phyloP scores from a whole-genome alignment of 2,329 filamentous ascomycete species.

The Metarhizium sp. region DNA sequence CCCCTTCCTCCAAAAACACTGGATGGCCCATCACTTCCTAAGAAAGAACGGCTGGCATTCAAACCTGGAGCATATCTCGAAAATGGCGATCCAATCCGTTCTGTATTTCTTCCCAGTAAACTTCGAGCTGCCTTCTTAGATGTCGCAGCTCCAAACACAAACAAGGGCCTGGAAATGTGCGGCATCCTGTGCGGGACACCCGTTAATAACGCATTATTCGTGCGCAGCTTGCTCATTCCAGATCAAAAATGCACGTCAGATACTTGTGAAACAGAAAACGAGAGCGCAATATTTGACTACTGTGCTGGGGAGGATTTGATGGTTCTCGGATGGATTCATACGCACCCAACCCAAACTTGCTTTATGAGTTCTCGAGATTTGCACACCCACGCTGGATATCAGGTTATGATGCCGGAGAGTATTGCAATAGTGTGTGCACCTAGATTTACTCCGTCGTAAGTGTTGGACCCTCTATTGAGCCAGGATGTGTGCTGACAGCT shows the following conservation, averaged over 20 bases:
- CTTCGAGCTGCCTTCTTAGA: conserved; percentile 68
- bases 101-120: conserved; percentile 72
- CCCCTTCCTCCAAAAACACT: conserved; percentile 20
- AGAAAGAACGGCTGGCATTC: conserved; percentile 54
- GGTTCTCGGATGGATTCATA: conserved; percentile 95
- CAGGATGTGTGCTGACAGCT: conserved; percentile 2
- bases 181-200: conserved; percentile 87
- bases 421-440: conserved; percentile 96
- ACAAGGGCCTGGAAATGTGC: conserved; percentile 80
- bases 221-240: conserved; percentile 80
- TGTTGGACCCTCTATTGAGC: conserved; percentile 11
- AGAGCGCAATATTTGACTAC: conserved; percentile 77
- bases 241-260: conserved; percentile 85
- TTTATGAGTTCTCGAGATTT: conserved; percentile 94
- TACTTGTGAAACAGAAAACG: conserved; percentile 90
- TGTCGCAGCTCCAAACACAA: conserved; percentile 68
- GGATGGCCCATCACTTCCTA: conserved; percentile 19
- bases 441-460: conserved; percentile 64
- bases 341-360: conserved; percentile 90
- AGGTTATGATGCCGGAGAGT: conserved; percentile 92
- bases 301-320: conserved; percentile 77
- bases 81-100: conserved; percentile 76
- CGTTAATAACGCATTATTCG: conserved; percentile 88
- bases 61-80: conserved; percentile 80
- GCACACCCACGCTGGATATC: conserved; percentile 89